Evolutionary conservation across 2,329 filamentous ascomycete species (phyloP), one percentile per base, ranked within the genome.

Genomic region (Taxawa tesnikishii): DNA sequence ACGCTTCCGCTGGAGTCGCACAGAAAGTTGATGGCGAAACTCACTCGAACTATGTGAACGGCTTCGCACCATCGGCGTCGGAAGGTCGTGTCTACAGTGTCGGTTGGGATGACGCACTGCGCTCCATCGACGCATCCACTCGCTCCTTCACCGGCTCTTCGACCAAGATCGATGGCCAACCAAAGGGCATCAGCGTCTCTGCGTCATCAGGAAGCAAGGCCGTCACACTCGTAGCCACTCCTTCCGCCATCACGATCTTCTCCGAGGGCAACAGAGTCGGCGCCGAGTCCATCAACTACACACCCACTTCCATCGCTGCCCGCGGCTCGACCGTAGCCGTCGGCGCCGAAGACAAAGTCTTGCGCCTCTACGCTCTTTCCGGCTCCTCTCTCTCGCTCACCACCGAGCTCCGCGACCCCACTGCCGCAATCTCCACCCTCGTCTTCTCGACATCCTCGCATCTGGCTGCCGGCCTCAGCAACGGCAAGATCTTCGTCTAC

Each of bases 41-140:
- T 3, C 90, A 94, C 56, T 80, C 80, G 6, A 92, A 88, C 54
- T 87, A 92, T 54, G 75, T 96, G 31, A 74, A 77, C 3, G 81
- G 82, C 31, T 78, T 98, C 41, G 64, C 78, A 3, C 62, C 73
- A 1, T 63, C 63, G 6, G 51, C 60, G 32, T 51, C 53, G 4
- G 54, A 55, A 36, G 53, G 54, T 18, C 50, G 75, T 42, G 73
- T 84, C n/a, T 87, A 83, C 60, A 88, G 79, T 48, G 81, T 88
- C 32, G 87, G 79, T 41, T 98, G 88, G 90, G 90, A 98, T 51
- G 90, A 98, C 54, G 84, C 79, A 1, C 65, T 96, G 21, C 79
- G 85, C 40, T 79, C 73, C 26, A 68, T 92, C 21, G 85, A 93
- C 42, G 68, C 79, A 37, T 68, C 75, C 1, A 73, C 78, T 32